A percentile compares a stretch with the other conserved stretches of the same genome.
phyloP scores from a whole-genome alignment of 257 asterid genomes.

The Haberlea rhodopensis region DNA sequence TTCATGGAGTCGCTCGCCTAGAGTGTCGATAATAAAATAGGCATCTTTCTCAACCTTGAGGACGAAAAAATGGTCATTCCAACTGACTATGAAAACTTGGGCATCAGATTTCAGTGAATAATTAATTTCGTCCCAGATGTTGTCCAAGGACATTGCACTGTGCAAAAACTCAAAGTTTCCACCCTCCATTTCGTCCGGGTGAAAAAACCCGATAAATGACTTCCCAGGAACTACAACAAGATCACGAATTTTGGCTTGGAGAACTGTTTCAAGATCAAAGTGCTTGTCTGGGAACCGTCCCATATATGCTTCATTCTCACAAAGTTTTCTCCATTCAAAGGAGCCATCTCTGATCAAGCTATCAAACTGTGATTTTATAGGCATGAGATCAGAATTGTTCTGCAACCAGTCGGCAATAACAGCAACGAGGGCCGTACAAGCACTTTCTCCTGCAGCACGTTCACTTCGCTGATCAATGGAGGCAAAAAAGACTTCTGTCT shows the following conservation, averaged over 20 bases:
- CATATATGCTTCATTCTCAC: slow-evolving; percentile 57
- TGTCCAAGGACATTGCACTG: slow-evolving; percentile 94
- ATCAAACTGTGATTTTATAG: slow-evolving; percentile 86
- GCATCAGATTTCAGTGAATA: slow-evolving; percentile 37
- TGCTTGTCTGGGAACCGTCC: slow-evolving; percentile 84
- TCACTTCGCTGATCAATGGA: slow-evolving; percentile 97
- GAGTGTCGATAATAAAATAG: slow-evolving; percentile 78
- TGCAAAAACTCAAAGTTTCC: slow-evolving; percentile 75
- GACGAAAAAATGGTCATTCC: slow-evolving; percentile 95
- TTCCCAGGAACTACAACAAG: slow-evolving; percentile 63
- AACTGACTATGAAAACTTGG: slow-evolving; percentile 76
- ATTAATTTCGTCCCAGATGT: slow-evolving; percentile 88
- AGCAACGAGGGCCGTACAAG: slow-evolving; percentile 94
- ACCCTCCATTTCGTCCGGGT: slow-evolving; percentile 64
- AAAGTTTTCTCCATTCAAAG: slow-evolving; percentile 88
- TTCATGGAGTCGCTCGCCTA: slow-evolving; percentile 92
- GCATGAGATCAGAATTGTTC: slow-evolving; percentile 62
- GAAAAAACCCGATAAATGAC: slow-evolving; percentile 87
- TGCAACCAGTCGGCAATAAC: slow-evolving; percentile 95
- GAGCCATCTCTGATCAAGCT: slow-evolving; percentile 86
- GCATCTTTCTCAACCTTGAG: slow-evolving; percentile 78
- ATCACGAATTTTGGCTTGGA: slow-evolving; percentile 64
- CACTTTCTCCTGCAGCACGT: slow-evolving; percentile 92
- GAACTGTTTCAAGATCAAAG: slow-evolving; percentile 90
- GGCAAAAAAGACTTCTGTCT: slow-evolving; percentile 77